Base-by-base conservation (phyloP, 805 yeast species). In the Nakazawaea wickerhamii region DNA sequence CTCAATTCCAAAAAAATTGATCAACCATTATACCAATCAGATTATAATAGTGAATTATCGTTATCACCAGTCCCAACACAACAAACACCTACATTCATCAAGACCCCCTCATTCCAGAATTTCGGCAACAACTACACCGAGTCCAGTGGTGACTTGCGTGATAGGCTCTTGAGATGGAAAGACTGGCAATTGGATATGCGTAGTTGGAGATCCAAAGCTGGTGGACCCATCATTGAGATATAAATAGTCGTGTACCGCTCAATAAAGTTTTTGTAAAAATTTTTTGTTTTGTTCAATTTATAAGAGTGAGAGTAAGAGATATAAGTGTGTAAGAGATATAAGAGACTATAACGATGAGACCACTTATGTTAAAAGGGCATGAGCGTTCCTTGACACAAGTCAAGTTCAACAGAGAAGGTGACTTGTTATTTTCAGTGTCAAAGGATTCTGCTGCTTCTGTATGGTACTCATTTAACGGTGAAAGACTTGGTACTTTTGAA, bases 341-440 rank as follows among this genome's bases (percentile, higher is more conserved):
- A 30, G 42, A 9, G 35, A 48, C 14, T 17, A 20, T 11, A 23
- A 14, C n/a, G 20, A 78, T 79, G 84, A 78, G 84, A 74, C 84
- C 85, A 46, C 64, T 79, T 52, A 58, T 80, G 71, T 70, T 84
- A 56, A 84, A 85, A 75, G 98, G 98, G 47, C 99, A 93, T 68
- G 96, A 87, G 70, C 95, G 99, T 77, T 88, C 98, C 52, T 71
- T 93, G 55, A 90, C 98, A 38, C 98, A 93, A 73, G 90, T 93
- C 55, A 91, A 86, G 62, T 93, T 81, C 71, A 93, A 93, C 76
- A 75, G 79, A 49, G 98, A 95, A 58, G 99, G 99, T 36, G 99
- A 93, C 63, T 66, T 93, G 52, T 75, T 93, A 44, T 83, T 93
- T 61, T 81, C 98, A 9, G 90, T 87, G 31, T 88, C 96, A 50